Evolutionary conservation across 345 rosid species (phyloP).

Genomic region (Adansonia digitata): DNA sequence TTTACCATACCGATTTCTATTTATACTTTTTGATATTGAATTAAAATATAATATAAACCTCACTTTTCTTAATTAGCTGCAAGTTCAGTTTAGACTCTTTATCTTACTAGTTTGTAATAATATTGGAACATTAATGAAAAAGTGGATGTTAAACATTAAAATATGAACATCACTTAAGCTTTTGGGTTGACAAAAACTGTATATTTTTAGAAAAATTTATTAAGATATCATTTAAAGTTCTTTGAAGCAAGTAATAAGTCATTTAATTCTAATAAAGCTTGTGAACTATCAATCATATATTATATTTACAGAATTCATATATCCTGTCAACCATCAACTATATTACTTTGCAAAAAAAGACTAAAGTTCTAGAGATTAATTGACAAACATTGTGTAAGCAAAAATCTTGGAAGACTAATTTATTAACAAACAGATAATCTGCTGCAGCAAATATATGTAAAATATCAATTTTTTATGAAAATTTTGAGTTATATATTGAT

Average conservation of each 20-base stretch:
- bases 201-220: background rate
- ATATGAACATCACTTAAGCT: background rate
- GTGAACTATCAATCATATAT: background rate
- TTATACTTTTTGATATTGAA: background rate
- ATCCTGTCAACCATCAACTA: background rate
- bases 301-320: background rate
- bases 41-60: background rate
- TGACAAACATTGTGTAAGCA: background rate
- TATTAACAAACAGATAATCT: background rate
- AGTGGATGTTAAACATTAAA: background rate
- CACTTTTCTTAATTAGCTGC: background rate
- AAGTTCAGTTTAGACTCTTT: background rate
- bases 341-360: background rate
- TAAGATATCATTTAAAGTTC: background rate
- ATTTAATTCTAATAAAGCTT: background rate
- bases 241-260: background rate
- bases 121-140: background rate
- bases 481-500: background rate
- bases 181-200: background rate
- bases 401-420: background rate
- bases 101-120: background rate
- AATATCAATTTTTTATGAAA: background rate
- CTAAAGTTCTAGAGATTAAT: background rate
- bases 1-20: background rate
- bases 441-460: background rate